A percentile compares a stretch with the other conserved stretches of the same genome.
phyloP scores from a whole-genome alignment of 164 flowering plant genomes.

The Saururus chinensis region DNA sequence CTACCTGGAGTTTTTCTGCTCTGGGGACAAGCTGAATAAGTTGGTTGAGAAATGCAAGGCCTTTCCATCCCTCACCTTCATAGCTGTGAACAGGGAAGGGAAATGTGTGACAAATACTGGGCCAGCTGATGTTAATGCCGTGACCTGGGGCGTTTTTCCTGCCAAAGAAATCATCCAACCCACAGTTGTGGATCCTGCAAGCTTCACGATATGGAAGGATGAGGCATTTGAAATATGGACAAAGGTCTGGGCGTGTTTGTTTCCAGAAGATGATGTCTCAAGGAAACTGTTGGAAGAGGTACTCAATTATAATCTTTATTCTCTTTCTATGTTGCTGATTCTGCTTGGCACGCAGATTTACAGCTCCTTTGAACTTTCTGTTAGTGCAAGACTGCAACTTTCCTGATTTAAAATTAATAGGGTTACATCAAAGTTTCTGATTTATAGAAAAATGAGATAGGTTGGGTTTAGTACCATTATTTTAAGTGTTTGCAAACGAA shows the following conservation, averaged over 20 bases:
- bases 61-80: constrained; percentile 54
- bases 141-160: constrained; percentile 97
- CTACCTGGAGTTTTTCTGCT: constrained; percentile 85
- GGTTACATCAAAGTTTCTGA: no score
- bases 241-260: constrained; percentile 62
- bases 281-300: constrained; percentile 69
- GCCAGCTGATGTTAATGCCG: constrained; percentile 58
- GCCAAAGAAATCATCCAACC: constrained; percentile 90
- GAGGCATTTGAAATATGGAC: constrained; percentile 95
- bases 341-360: not conserved
- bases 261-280: constrained; percentile 67
- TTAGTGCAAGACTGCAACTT: not conserved
- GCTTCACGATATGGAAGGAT: constrained; percentile 89
- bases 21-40: constrained; percentile 44
- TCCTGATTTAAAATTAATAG: no score
- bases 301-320: not conserved
- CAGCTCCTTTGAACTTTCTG: not conserved
- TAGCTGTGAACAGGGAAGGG: constrained; percentile 74
- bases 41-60: constrained; percentile 64
- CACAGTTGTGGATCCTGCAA: constrained; percentile 80
- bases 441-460: no score
- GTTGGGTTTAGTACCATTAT: no score
- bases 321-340: not conserved
- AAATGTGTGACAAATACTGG: constrained; percentile 38
- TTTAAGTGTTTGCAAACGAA: no score